Base-by-base conservation (phyloP, 768 basidiomycete genomes). In the Amanita polypyramis region DNA sequence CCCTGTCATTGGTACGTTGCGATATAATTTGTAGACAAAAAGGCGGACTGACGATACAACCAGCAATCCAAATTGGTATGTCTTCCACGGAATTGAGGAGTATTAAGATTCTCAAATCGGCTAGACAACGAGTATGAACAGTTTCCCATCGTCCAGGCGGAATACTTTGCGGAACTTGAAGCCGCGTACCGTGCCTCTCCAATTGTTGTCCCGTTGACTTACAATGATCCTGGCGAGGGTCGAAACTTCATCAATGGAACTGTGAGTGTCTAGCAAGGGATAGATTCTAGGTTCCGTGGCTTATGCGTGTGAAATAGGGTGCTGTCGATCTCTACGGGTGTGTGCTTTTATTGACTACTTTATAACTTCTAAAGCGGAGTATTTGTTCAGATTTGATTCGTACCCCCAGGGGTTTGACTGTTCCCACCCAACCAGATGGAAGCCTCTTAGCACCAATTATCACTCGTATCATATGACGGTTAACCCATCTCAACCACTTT, bases 321-420 rank as follows among this genome's bases (percentile, higher is more conserved):
- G 76, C 84, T 10, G 85, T 84, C 4, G 85, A 89, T 59, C 73
- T 85, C 27, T 82, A 85, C 55, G 85, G 85, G 80, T 80, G 65
- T 44, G 57, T 48, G 12, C 30, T 4, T 9, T 27, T 14, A 43
- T 46, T 25, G 1, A 7, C 19, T 23, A 30, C 2, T 11, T n/a
- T 10, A 37, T 4, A 11, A 10, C 5, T 17, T 35, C 44, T 50
- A 42, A 52, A 19, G 23, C 25, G 48, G 40, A 1, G 25, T 32
- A 15, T 15, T 15, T 34, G 23, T 50, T 32, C 45, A 76, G 76
- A 12, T 56, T 80, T 50, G 87, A 88, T 56, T 73, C 76, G 0
- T 89, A 89, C 51, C 85, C 85, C 1, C 85, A 89, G 68, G 68
- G 73, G 0, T 90, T 87, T 55, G 87, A 91, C 56, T 91, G 88